A percentile compares a stretch with the other conserved stretches of the same genome.
Evolutionary conservation across 257 asterid genomes (phyloP).

Genomic region (Nemophila menziesii): DNA sequence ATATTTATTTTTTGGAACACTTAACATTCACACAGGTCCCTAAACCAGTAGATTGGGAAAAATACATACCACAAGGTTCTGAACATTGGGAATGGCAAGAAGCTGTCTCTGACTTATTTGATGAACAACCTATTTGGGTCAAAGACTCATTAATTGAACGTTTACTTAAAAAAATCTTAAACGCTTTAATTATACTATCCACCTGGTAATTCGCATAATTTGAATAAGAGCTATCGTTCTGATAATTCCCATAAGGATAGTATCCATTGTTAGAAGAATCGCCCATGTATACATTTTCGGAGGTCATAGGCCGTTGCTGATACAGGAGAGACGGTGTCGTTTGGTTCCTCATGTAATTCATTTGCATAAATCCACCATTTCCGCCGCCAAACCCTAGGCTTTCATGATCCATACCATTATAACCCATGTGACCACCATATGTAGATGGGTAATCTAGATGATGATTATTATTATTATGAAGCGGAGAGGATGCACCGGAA

Average conservation of each 20-base stretch:
- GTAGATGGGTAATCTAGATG: background rate
- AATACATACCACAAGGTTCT: constrained; percentile 44
- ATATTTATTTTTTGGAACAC: constrained; percentile 26
- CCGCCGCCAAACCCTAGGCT: constrained; percentile 13
- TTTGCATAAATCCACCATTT: constrained; percentile 40
- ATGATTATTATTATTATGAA: constrained; percentile 7
- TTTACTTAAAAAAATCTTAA: constrained; percentile 38
- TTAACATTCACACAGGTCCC: constrained; percentile 87
- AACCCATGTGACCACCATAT: constrained; percentile 2
- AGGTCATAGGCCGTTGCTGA: constrained; percentile 60
- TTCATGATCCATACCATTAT: constrained; percentile 4
- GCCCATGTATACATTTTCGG: constrained; percentile 60
- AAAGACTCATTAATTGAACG: constrained; percentile 58
- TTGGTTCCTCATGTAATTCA: constrained; percentile 64
- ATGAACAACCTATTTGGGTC: constrained; percentile 82
- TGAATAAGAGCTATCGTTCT: constrained; percentile 12
- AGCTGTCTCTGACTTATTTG: constrained; percentile 65
- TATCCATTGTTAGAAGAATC: constrained; percentile 41
- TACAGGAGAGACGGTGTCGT: constrained; percentile 56
- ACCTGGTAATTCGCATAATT: constrained; percentile 29
- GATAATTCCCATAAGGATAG: constrained; percentile 25
- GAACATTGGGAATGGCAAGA: constrained; percentile 67
- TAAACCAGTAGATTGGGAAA: constrained; percentile 84
- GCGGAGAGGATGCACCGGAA: constrained; percentile 11
- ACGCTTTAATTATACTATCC: no score